Conservation (phyloP, 75 land plant species). For the Selaginella moellendorffii region DNA sequence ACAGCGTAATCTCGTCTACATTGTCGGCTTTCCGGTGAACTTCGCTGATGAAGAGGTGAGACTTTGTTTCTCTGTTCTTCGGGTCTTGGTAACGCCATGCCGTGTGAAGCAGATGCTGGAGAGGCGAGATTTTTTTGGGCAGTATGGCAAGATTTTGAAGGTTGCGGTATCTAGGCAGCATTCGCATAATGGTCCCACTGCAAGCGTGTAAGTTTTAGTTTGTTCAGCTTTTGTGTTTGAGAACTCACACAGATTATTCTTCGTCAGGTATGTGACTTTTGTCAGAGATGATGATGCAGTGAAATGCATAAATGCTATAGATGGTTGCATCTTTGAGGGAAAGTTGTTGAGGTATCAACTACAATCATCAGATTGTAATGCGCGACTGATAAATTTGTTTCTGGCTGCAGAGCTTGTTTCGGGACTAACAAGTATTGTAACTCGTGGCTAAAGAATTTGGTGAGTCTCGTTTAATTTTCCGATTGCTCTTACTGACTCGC, state of each 20-base stretch:
- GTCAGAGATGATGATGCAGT: slow-evolving; percentile 71
- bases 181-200: slow-evolving; percentile 36
- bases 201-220: slow-evolving; percentile 55
- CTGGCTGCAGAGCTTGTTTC: slow-evolving; percentile 69
- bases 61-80: background rate
- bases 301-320: slow-evolving; percentile 67
- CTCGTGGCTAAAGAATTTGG: slow-evolving; percentile 77
- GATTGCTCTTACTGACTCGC: background rate
- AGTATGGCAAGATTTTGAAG: slow-evolving; percentile 62
- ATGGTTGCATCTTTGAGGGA: slow-evolving; percentile 57
- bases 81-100: background rate
- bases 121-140: slow-evolving; percentile 55
- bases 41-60: slow-evolving; percentile 59
- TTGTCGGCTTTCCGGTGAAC: slow-evolving; percentile 54
- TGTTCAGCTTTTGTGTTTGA: background rate
- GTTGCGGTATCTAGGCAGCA: slow-evolving; percentile 58
- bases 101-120: slow-evolving; percentile 36
- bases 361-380: background rate
- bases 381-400: background rate
- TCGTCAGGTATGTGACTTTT: slow-evolving; percentile 67
- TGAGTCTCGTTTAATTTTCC: slow-evolving; percentile 13
- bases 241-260: background rate
- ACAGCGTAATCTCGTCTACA: slow-evolving; percentile 62
- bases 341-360: slow-evolving; percentile 43
- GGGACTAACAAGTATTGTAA: slow-evolving; percentile 89